phyloP scores from a whole-genome alignment of 768 basidiomycete genomes.

The Kwoniella heveanensis region DNA sequence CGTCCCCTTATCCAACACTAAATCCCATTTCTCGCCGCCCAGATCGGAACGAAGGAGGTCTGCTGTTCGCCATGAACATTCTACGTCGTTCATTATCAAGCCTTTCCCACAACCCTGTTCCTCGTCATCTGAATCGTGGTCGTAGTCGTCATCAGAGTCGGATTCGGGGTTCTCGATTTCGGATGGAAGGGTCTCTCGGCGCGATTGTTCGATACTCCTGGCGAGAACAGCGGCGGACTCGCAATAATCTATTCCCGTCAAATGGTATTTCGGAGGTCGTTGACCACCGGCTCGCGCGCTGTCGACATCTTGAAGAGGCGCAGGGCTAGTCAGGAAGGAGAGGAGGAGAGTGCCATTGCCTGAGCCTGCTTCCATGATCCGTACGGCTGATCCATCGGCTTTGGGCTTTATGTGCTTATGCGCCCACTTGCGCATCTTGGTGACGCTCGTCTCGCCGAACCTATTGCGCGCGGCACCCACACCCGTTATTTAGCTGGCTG shows the following conservation, averaged over 20 bases:
- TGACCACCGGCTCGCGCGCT: too few species aligned
- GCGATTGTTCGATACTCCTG: slow-evolving; percentile 36
- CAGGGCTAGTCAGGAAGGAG: slow-evolving; percentile 44
- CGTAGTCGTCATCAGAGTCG: neutral
- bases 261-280: slow-evolving; percentile 37
- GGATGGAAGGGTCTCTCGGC: slow-evolving; percentile 22
- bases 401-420: slow-evolving; percentile 38
- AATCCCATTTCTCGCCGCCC: slow-evolving; percentile 52
- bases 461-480: too few species aligned
- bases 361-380: slow-evolving; percentile 57
- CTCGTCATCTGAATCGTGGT: slow-evolving; percentile 23
- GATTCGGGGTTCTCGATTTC: slow-evolving; percentile 40
- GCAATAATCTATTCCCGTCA: slow-evolving; percentile 59
- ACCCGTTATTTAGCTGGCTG: too few species aligned
- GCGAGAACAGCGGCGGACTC: slow-evolving; percentile 53
- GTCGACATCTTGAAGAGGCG: neutral
- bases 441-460: slow-evolving; percentile 58
- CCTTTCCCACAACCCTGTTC: slow-evolving; percentile 22
- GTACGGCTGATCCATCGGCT: slow-evolving; percentile 23
- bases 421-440: slow-evolving; percentile 59
- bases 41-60: slow-evolving; percentile 48
- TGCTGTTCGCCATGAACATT: slow-evolving; percentile 37
- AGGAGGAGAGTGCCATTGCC: slow-evolving; percentile 57
- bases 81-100: slow-evolving; percentile 38
- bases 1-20: slow-evolving; percentile 59